Conservation (phyloP, 1,284 basidiomycete species). For the Rhodotorula sp. region DNA sequence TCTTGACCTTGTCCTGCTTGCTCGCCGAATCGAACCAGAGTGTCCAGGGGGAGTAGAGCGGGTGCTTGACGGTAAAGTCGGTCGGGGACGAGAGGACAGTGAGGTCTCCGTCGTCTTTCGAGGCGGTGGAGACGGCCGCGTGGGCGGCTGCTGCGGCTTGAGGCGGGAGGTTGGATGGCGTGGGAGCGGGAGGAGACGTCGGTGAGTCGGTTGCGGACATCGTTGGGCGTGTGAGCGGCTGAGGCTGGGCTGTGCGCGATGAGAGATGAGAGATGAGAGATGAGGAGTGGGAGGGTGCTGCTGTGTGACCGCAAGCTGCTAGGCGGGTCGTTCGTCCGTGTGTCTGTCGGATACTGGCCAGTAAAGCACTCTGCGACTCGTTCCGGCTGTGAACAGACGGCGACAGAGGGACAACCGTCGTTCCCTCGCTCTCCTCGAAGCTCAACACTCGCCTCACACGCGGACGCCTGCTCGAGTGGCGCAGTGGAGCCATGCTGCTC, state of each 20-base stretch:
- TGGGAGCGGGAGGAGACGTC: background rate
- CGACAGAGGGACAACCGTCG: background rate
- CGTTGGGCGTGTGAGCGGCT: background rate
- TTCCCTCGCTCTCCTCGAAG: background rate
- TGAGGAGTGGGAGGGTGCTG: background rate
- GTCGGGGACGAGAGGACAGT: constrained; percentile 41
- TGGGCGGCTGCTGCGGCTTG: constrained; percentile 18
- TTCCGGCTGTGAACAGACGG: background rate
- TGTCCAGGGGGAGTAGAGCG: constrained; percentile 64
- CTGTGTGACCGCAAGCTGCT: background rate
- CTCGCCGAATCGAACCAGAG: constrained; percentile 94
- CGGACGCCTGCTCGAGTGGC: background rate
- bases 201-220: background rate
- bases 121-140: constrained; percentile 14
- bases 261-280: background rate
- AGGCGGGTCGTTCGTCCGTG: too few relatives aligned
- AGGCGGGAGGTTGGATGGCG: constrained; percentile 9
- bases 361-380: background rate
- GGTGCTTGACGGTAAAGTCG: constrained; percentile 44
- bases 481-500: constrained; percentile 3
- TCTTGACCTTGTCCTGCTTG: constrained; percentile 72
- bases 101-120: constrained; percentile 1
- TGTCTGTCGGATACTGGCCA: too few relatives aligned
- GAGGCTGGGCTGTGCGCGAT: background rate
- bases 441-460: background rate